Evolutionary conservation across 768 basidiomycete genomes (phyloP).

Genomic region (Lactarius tabidus): DNA sequence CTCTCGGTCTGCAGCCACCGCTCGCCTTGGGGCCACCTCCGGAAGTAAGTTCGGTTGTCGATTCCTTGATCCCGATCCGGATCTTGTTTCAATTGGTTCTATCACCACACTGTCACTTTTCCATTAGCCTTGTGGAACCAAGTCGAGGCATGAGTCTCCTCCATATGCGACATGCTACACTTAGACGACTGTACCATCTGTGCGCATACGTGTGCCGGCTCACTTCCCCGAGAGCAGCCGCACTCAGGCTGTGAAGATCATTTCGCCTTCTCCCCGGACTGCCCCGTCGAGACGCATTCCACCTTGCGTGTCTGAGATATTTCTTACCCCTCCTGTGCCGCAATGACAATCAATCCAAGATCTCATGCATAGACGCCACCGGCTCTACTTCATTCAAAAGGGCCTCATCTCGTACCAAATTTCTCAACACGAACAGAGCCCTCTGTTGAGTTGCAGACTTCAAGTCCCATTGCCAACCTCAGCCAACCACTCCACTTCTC

Average conservation of each 20-base stretch:
- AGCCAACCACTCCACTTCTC: not conserved
- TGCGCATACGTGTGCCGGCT: not conserved
- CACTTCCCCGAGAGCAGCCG: conserved; percentile 8
- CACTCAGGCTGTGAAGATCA: conserved; percentile 8
- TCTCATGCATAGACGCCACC: conserved; percentile 16
- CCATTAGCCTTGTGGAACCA: conserved; percentile 13
- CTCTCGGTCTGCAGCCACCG: not conserved
- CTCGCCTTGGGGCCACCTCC: conserved; percentile 1
- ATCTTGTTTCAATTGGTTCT: not conserved
- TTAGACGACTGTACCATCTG: not conserved
- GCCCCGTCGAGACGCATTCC: not conserved
- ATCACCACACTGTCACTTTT: conserved; percentile 5
- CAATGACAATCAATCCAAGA: conserved; percentile 3
- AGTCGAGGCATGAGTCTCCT: not conserved
- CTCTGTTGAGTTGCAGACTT: not conserved
- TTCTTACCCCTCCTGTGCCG: not conserved
- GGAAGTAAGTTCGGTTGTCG: conserved; percentile 6
- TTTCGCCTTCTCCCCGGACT: conserved; percentile 15
- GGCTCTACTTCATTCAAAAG: conserved; percentile 10
- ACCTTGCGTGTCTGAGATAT: not conserved
- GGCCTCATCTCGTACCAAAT: not conserved
- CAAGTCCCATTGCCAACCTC: not conserved
- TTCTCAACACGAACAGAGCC: conserved; percentile 12
- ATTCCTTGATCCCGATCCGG: conserved; percentile 1
- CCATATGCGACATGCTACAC: conserved; percentile 4